These are phyloP conservation scores for Cucumis cinereus DNA, from an alignment of 306 rosid species.

Conservation along the genomic window DNA sequence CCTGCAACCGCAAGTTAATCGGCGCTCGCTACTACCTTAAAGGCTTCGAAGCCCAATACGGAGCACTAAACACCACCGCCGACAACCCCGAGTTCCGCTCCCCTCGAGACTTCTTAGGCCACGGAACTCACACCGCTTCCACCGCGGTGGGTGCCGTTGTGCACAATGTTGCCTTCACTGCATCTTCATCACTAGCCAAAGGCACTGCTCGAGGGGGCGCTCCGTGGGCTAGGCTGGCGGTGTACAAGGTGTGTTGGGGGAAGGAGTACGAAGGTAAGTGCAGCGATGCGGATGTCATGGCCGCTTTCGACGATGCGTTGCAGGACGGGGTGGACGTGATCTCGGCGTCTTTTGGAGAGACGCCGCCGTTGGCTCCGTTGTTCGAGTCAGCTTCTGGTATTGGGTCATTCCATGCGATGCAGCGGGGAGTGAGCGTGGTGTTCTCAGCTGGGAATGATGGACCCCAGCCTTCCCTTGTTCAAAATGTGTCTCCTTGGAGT, in stretches of 20 bases:
- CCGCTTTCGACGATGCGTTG: conserved; percentile 48
- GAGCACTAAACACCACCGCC: conserved; percentile 17
- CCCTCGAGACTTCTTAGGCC: conserved; percentile 41
- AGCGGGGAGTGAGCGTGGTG: conserved; percentile 34
- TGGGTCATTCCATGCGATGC: conserved; percentile 50
- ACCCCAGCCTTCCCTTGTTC: conserved; percentile 29
- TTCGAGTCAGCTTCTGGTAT: conserved; percentile 14
- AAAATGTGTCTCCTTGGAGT: conserved; percentile 45
- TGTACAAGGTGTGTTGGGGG: conserved; percentile 46
- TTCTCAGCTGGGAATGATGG: conserved; percentile 43
- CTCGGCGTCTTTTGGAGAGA: conserved; percentile 32
- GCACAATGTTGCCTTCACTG: conserved; percentile 13
- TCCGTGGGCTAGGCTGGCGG: conserved; percentile 36
- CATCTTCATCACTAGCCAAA: conserved; percentile 11
- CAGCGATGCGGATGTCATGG: conserved; percentile 36
- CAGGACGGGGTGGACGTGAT: conserved; percentile 40
- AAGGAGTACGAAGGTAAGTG: conserved; percentile 22
- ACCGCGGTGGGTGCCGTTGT: conserved; percentile 40
- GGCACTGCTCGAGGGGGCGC: conserved; percentile 51
- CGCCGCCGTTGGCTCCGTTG: conserved; percentile 23
- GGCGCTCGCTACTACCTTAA: conserved; percentile 46
- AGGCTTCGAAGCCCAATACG: conserved; percentile 30
- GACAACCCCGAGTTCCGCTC: conserved; percentile 30
- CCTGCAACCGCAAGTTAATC: conserved; percentile 38
- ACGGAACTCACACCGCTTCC: conserved; percentile 55